phyloP scores from a whole-genome alignment of 2,329 filamentous ascomycete species.

The Myrmaecium sp. region DNA sequence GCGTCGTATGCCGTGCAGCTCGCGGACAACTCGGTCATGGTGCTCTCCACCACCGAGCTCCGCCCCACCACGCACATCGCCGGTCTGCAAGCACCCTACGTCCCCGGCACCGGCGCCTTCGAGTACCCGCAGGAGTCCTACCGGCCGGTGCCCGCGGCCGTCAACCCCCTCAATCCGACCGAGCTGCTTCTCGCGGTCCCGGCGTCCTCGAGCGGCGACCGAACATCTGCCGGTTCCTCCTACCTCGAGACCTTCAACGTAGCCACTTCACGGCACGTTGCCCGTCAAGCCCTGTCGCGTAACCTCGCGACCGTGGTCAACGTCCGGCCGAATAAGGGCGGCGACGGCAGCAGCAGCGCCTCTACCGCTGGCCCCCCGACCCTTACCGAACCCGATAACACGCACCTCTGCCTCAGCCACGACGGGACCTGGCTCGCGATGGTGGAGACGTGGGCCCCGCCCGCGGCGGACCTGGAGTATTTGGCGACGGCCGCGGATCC shows the following conservation, averaged over 20 bases:
- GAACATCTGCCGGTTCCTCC: constrained; percentile 9
- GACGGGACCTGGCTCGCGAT: constrained; percentile 85
- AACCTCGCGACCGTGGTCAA: constrained; percentile 76
- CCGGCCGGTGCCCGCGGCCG: constrained; percentile 18
- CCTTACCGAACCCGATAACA: constrained; percentile 63
- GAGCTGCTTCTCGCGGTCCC: constrained; percentile 33
- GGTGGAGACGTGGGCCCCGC: constrained; percentile 77
- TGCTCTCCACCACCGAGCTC: constrained; percentile 79
- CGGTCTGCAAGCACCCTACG: constrained; percentile 59
- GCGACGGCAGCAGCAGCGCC: not conserved
- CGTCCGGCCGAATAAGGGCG: constrained; percentile 46
- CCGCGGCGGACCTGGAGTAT: constrained; percentile 47
- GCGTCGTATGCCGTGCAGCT: constrained; percentile 71
- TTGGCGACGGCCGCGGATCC: constrained; percentile 27
- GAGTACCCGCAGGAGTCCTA: constrained; percentile 8
- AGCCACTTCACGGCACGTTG: constrained; percentile 57
- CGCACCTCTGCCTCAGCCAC: constrained; percentile 54
- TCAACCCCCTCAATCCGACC: constrained; percentile 23
- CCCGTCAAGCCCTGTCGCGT: constrained; percentile 75
- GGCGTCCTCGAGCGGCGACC: constrained; percentile 34
- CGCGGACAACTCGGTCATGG: constrained; percentile 81
- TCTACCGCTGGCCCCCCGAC: too few relatives aligned
- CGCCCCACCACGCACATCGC: constrained; percentile 70
- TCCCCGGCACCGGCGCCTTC: too few relatives aligned
- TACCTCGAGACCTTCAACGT: constrained; percentile 78